Base-by-base conservation (phyloP, 768 basidiomycete species). In the Auricularia cornea region DNA sequence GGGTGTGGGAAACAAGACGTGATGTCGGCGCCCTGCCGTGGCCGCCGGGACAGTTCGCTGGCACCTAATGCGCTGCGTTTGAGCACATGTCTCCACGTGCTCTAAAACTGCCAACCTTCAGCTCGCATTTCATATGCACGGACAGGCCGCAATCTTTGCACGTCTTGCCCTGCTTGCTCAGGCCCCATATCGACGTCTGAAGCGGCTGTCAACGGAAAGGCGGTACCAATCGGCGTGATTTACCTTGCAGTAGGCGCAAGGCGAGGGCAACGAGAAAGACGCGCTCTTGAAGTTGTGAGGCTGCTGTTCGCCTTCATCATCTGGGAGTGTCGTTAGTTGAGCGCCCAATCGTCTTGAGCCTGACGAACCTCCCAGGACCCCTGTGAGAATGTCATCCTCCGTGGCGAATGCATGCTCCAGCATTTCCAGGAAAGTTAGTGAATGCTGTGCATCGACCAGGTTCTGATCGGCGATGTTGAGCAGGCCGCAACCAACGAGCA, bases 231-330 rank as follows among this genome's bases (percentile, higher is more conserved):
- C 57, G 57, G 35, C 44, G 12, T 38, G 20, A 66, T 78, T 35
- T 65, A 87, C 90, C 82, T 89, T 86, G 78, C 92, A 94, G 71
- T 90, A 90, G 16, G 82, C 86, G 66, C 92, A 94, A 54, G 83
- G 79, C 4, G 90, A 89, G 4, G 92, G 91, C 60, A 94, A 91
- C 20, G 90, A 90, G 74, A 94, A 94, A 2, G 89, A 84, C 2
- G 91, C 86, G 66, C 86, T 86, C 76, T 94, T 93, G 80, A 93
- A 94, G 31, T 82, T 77, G 72, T 93, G 92, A 2, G 88, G 90
- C 60, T 74, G 79, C 67, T 84, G 82, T 12, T 78, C 80, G 31
- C 92, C 92, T 69, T 86, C 81, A 68, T 94, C 92, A 68, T 83
- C 92, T 93, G 67, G n/a, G 18, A 63, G 14, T 10, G 61, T 8